These are phyloP conservation scores for Castanea crenata DNA, from an alignment of 306 rosid genomes.

Conservation along the genomic window DNA sequence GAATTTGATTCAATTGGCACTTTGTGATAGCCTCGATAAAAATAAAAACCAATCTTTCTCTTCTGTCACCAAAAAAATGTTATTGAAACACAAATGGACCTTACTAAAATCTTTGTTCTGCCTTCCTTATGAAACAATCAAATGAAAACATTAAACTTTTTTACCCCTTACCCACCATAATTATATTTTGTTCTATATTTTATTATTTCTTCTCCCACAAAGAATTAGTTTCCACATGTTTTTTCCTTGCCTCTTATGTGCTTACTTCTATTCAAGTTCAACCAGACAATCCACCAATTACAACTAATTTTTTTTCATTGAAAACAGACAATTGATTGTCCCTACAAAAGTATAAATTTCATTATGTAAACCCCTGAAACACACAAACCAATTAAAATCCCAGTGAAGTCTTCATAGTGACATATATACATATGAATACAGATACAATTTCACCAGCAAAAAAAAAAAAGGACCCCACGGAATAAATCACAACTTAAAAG, in stretches of 20 bases:
- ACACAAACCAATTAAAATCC: neutral
- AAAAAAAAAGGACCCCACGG: neutral
- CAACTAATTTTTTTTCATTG: neutral
- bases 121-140: neutral
- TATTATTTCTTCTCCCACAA: neutral
- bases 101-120: neutral
- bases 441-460: neutral
- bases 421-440: neutral
- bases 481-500: neutral
- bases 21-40: neutral
- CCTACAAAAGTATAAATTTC: neutral
- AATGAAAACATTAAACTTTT: neutral
- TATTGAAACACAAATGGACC: neutral
- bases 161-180: neutral
- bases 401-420: neutral
- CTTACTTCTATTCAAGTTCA: neutral
- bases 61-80: neutral
- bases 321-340: neutral
- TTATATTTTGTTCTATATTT: neutral
- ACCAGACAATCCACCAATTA: neutral
- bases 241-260: neutral
- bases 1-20: no score
- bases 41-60: neutral
- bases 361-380: neutral
- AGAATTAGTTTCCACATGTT: neutral